These are phyloP conservation scores for Orbilia ellipsospora DNA, from an alignment of 2,329 filamentous ascomycete genomes.

Conservation along the genomic window DNA sequence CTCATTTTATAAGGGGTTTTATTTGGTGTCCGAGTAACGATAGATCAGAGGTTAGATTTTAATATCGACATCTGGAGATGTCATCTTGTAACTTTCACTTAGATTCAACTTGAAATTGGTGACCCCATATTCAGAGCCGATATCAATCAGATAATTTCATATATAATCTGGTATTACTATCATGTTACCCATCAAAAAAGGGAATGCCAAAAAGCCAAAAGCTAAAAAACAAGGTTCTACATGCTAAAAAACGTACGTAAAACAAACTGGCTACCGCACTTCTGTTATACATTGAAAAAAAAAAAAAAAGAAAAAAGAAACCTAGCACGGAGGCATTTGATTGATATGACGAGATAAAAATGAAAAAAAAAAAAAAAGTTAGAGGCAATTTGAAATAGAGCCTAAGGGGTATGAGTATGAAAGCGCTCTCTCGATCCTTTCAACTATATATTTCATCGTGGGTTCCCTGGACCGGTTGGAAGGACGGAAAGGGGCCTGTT, in stretches of 20 bases:
- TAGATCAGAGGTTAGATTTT: too few species aligned
- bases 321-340: background rate
- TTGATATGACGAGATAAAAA: background rate
- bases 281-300: constrained; percentile 28
- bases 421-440: too few species aligned
- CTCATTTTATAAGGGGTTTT: too few species aligned
- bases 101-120: too few species aligned
- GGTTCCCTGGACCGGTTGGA: too few species aligned
- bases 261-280: constrained; percentile 3
- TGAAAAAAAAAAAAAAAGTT: background rate
- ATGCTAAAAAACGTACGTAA: background rate
- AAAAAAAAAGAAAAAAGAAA: constrained; percentile 3
- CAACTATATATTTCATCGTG: too few species aligned
- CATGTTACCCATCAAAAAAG: background rate
- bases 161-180: background rate
- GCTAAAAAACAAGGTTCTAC: background rate
- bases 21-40: too few species aligned
- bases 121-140: too few species aligned
- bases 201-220: background rate
- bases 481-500: too few species aligned
- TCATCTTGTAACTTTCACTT: too few species aligned
- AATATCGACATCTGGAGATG: too few species aligned
- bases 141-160: too few species aligned
- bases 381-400: background rate
- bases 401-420: background rate